Percentiles rank a stretch among this genome's conserved stretches.
These are phyloP conservation scores for Echinosophora koreensis DNA, from an alignment of 306 rosid genomes.

Conservation along the genomic window DNA sequence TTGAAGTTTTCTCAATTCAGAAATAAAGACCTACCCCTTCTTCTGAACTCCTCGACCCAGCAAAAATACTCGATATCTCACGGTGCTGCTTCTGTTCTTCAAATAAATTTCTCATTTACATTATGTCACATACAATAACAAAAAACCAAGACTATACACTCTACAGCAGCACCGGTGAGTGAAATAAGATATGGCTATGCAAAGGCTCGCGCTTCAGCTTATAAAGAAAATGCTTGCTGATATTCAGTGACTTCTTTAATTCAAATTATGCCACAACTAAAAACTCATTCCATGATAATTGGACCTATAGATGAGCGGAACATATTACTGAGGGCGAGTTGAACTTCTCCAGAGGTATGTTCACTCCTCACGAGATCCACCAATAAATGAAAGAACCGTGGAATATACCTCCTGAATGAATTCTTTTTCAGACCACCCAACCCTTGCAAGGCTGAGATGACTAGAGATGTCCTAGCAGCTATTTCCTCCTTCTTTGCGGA, in stretches of 20 bases:
- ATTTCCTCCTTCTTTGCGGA: slow-evolving; percentile 89
- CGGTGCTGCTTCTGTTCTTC: background rate
- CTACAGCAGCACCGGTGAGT: slow-evolving; percentile 34
- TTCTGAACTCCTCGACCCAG: background rate
- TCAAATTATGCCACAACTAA: slow-evolving; percentile 33
- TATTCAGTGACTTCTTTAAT: slow-evolving; percentile 38
- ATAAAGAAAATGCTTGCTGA: slow-evolving; percentile 43
- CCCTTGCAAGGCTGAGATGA: slow-evolving; percentile 77
- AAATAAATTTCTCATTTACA: slow-evolving; percentile 56
- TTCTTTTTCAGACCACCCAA: slow-evolving; percentile 65
- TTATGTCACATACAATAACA: slow-evolving; percentile 47
- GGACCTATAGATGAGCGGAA: slow-evolving; percentile 90
- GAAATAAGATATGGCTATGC: slow-evolving; percentile 27
- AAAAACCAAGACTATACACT: slow-evolving; percentile 28
- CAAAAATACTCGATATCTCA: background rate
- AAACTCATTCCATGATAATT: slow-evolving; percentile 63
- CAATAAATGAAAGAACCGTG: slow-evolving; percentile 81
- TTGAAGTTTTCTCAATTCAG: too few species aligned
- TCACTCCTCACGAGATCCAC: slow-evolving; percentile 90
- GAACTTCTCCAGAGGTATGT: slow-evolving; percentile 93
- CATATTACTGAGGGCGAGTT: slow-evolving; percentile 74
- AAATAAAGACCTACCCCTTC: background rate
- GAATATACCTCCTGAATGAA: slow-evolving; percentile 70
- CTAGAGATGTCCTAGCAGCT: slow-evolving; percentile 80
- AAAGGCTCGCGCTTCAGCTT: slow-evolving; percentile 46